A percentile compares a stretch with the other conserved stretches of the same genome.
phyloP scores from a whole-genome alignment of 768 basidiomycete genomes.

The Macrolepiota fuliginosa region DNA sequence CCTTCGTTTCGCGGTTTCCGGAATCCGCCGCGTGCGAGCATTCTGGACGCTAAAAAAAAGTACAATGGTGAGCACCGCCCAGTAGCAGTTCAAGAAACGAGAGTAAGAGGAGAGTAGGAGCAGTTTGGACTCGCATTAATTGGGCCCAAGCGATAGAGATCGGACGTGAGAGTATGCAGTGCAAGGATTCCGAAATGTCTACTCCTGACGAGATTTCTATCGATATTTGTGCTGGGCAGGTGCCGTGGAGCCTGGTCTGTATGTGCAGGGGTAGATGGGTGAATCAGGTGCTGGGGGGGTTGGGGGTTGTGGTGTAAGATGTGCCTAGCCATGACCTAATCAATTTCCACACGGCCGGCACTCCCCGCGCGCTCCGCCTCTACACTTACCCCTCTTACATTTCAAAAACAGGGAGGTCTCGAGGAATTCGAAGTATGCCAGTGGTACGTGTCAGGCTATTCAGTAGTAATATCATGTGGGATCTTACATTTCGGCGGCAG shows the following conservation, averaged over 20 bases:
- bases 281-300: background rate
- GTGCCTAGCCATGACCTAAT: background rate
- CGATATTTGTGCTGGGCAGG: background rate
- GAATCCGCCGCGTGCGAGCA: too few species aligned
- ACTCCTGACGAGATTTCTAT: background rate
- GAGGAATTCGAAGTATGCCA: background rate
- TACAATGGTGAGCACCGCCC: too few species aligned
- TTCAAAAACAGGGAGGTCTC: background rate
- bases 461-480: background rate
- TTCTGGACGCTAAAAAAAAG: too few species aligned
- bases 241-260: background rate
- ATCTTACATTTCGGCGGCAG: slow-evolving; percentile 23
- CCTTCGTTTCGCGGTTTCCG: background rate
- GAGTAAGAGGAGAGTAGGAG: background rate
- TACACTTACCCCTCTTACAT: too few species aligned
- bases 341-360: background rate
- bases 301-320: background rate
- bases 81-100: background rate
- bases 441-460: background rate
- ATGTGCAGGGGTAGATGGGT: background rate
- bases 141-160: background rate
- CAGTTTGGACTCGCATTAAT: background rate
- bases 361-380: background rate
- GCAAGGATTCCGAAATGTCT: background rate
- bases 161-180: background rate